Conservation (phyloP, 192 early-diverging fungal species). For the Tieghemiomyces parasiticus region DNA sequence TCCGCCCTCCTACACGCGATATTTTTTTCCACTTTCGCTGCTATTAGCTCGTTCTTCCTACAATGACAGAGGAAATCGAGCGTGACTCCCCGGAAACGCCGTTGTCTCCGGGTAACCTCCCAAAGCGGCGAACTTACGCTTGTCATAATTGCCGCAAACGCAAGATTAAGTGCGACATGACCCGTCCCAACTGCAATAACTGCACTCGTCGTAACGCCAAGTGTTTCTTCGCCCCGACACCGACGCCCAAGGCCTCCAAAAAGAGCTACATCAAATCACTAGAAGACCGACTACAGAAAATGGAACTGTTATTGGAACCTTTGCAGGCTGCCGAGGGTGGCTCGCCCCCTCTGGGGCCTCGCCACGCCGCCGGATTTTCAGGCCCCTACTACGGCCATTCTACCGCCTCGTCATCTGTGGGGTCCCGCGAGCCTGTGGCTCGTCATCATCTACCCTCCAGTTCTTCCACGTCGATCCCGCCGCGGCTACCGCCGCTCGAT, state of each 20-base stretch:
- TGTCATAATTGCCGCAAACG: conserved; percentile 3
- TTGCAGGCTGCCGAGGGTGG: neutral
- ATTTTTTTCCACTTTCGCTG: no score
- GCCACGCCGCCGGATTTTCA: neutral
- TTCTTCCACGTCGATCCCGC: no score
- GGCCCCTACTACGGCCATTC: no score
- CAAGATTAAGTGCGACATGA: conserved; percentile 4
- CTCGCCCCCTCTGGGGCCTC: neutral
- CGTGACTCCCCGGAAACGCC: no score
- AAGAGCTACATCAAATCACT: neutral
- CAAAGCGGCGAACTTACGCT: neutral
- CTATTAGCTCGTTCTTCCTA: no score
- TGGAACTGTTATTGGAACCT: conserved; percentile 1
- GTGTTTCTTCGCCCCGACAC: neutral
- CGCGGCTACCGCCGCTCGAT: no score
- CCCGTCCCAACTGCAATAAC: neutral
- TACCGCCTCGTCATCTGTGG: no score
- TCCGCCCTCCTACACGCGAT: no score
- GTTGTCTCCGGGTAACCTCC: no score
- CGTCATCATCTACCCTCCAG: no score
- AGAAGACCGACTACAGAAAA: conserved; percentile 1
- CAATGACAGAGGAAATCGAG: no score
- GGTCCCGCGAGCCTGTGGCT: no score
- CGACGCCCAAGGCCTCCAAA: neutral
- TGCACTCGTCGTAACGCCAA: neutral